Conservation (phyloP, 1,284 basidiomycete genomes). For the Cerrena zonata region DNA sequence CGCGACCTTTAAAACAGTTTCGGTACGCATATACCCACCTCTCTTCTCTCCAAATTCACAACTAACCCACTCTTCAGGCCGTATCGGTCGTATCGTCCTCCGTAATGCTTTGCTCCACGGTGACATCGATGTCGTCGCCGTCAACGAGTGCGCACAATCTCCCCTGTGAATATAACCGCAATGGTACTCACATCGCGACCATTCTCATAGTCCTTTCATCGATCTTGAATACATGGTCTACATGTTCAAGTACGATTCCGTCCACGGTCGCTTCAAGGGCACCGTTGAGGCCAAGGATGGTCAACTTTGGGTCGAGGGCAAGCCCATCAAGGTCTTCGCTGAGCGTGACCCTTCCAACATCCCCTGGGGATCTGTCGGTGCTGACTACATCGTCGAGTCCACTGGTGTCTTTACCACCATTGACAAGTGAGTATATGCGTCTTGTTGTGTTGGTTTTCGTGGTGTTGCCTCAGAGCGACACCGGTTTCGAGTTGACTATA, state of each 20-base stretch:
- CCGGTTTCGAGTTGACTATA: too few relatives aligned
- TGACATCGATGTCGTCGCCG: slow-evolving; percentile 78
- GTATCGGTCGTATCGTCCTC: slow-evolving; percentile 96
- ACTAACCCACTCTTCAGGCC: slow-evolving; percentile 43
- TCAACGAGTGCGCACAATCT: slow-evolving; percentile 73
- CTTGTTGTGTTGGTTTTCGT: neutral
- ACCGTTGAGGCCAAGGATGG: slow-evolving; percentile 79
- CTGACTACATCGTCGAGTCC: slow-evolving; percentile 94
- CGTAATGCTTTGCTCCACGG: slow-evolving; percentile 84
- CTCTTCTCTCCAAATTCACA: neutral
- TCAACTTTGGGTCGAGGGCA: slow-evolving; percentile 85
- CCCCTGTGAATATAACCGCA: slow-evolving; percentile 4
- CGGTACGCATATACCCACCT: slow-evolving; percentile 51
- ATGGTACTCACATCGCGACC: slow-evolving; percentile 11
- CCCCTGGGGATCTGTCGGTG: slow-evolving; percentile 76
- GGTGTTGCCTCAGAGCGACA: neutral
- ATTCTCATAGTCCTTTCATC: slow-evolving; percentile 76
- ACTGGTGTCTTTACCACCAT: slow-evolving; percentile 99
- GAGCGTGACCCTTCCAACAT: slow-evolving; percentile 89
- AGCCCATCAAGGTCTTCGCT: slow-evolving; percentile 73
- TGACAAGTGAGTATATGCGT: slow-evolving; percentile 51
- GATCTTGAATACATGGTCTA: slow-evolving; percentile 96
- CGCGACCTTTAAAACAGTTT: slow-evolving; percentile 48
- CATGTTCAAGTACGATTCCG: slow-evolving; percentile 99
- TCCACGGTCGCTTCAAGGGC: slow-evolving; percentile 94